Conservation (phyloP, 2,329 filamentous ascomycete genomes). For the Seiridium unicorne region DNA sequence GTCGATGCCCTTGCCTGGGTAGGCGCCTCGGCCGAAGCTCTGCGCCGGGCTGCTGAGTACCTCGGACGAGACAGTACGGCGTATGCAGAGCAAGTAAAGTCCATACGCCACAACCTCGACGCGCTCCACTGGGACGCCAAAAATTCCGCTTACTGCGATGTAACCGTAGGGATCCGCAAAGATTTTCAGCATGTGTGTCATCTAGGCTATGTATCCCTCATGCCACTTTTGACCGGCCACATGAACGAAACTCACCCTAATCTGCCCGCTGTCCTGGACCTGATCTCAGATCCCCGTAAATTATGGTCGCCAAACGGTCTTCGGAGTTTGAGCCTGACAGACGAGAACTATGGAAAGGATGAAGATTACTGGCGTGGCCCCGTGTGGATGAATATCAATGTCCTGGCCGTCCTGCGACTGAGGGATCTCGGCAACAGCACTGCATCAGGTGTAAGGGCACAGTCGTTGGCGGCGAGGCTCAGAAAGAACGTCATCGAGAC, state of each 20-base stretch:
- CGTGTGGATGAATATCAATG: slow-evolving; percentile 19
- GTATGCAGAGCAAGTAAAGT: slow-evolving; percentile 66
- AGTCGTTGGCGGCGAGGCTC: slow-evolving; percentile 15
- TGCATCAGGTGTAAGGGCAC: slow-evolving; percentile 5
- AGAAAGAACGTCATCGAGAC: slow-evolving; percentile 12
- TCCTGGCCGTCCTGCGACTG: slow-evolving; percentile 57
- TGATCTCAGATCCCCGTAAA: slow-evolving; percentile 12
- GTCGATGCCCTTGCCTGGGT: slow-evolving; percentile 92
- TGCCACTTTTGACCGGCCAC: slow-evolving; percentile 18
- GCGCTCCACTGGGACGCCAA: slow-evolving; percentile 86
- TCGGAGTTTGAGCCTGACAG: slow-evolving; percentile 15
- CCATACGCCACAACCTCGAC: slow-evolving; percentile 78
- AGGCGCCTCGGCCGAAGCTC: slow-evolving; percentile 81
- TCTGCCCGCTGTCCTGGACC: slow-evolving; percentile 13
- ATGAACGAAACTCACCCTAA: slow-evolving; percentile 14
- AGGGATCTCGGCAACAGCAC: slow-evolving; percentile 28
- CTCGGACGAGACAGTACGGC: slow-evolving; percentile 72
- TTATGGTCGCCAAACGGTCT: slow-evolving; percentile 15
- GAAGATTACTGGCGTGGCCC: slow-evolving; percentile 21
- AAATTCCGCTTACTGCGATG: slow-evolving; percentile 82
- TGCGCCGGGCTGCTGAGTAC: slow-evolving; percentile 71
- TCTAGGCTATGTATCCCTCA: slow-evolving; percentile 16
- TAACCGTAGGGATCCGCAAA: slow-evolving; percentile 58
- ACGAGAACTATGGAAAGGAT: slow-evolving; percentile 13
- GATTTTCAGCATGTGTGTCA: slow-evolving; percentile 16